These are phyloP conservation scores for Phlebiopsis gigantea DNA, from an alignment of 768 basidiomycete species.

Conservation along the genomic window DNA sequence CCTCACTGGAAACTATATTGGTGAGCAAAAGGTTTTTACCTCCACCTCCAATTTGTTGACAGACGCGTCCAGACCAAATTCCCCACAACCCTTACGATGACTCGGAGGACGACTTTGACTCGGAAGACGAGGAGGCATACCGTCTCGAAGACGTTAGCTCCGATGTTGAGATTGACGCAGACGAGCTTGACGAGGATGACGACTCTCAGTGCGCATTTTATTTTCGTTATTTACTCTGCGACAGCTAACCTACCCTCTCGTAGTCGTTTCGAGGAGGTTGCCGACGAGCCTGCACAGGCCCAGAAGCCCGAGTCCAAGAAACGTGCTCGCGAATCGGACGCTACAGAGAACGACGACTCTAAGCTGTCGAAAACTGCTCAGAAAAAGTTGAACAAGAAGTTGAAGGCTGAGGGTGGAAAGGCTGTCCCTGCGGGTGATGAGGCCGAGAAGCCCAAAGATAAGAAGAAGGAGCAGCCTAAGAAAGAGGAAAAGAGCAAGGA, in stretches of 20 bases:
- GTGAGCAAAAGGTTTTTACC: slow-evolving; percentile 43
- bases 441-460: too few species aligned
- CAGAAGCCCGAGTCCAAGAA: slow-evolving; percentile 41
- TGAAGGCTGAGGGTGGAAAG: slow-evolving; percentile 55
- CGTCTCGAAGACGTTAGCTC: slow-evolving; percentile 13
- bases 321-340: slow-evolving; percentile 65
- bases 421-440: slow-evolving; percentile 32
- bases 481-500: slow-evolving; percentile 30
- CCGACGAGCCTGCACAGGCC: slow-evolving; percentile 26
- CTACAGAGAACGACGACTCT: slow-evolving; percentile 33
- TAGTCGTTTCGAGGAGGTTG: slow-evolving; percentile 76
- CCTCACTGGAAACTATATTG: slow-evolving; percentile 14
- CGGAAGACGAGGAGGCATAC: slow-evolving; percentile 23
- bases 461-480: slow-evolving; percentile 22
- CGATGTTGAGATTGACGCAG: slow-evolving; percentile 13
- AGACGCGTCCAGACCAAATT: slow-evolving; percentile 44
- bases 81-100: slow-evolving; percentile 21
- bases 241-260: not conserved
- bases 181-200: slow-evolving; percentile 22
- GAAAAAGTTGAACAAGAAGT: slow-evolving; percentile 72
- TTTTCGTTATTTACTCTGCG: not conserved
- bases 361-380: slow-evolving; percentile 50
- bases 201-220: slow-evolving; percentile 40
- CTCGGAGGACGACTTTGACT: slow-evolving; percentile 30
- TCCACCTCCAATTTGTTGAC: not conserved